Evolutionary conservation across 2,329 filamentous ascomycete genomes (phyloP).

Genomic region (Blumeriella jaapii): DNA sequence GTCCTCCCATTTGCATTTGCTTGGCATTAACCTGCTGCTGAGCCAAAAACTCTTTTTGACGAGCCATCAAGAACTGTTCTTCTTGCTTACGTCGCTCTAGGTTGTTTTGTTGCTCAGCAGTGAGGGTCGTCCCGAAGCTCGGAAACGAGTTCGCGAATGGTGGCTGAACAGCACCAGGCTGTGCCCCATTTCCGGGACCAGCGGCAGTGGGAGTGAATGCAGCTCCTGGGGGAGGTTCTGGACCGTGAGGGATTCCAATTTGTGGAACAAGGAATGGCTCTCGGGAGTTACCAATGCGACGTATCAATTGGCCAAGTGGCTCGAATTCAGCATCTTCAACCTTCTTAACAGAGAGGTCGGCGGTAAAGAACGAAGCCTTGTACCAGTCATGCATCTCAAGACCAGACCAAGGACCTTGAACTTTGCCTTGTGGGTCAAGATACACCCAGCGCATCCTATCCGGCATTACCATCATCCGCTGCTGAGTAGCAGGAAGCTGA

Average conservation of each 20-base stretch:
- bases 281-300: constrained; percentile 90
- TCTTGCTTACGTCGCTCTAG: constrained; percentile 94
- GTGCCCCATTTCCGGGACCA: constrained; percentile 31
- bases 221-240: constrained; percentile 39
- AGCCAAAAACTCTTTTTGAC: constrained; percentile 85
- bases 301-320: constrained; percentile 84
- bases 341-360: constrained; percentile 89
- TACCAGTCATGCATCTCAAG: constrained; percentile 99
- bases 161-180: constrained; percentile 59
- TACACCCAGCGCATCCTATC: constrained; percentile 99
- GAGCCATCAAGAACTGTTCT: constrained; percentile 92
- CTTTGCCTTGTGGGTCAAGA: constrained; percentile 81
- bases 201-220: constrained; percentile 28
- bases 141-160: constrained; percentile 91
- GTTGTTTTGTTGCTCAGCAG: constrained; percentile 96
- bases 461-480: constrained; percentile 95
- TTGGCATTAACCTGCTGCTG: constrained; percentile 72
- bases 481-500: constrained; percentile 56
- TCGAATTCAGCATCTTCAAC: constrained; percentile 90
- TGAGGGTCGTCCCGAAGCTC: constrained; percentile 90
- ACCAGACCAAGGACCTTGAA: constrained; percentile 90
- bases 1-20: constrained; percentile 53
- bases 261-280: constrained; percentile 97
- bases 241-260: constrained; percentile 86
- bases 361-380: constrained; percentile 94